Conservation (phyloP, 2,329 filamentous ascomycete species). For the Sporothrix schenckii region DNA sequence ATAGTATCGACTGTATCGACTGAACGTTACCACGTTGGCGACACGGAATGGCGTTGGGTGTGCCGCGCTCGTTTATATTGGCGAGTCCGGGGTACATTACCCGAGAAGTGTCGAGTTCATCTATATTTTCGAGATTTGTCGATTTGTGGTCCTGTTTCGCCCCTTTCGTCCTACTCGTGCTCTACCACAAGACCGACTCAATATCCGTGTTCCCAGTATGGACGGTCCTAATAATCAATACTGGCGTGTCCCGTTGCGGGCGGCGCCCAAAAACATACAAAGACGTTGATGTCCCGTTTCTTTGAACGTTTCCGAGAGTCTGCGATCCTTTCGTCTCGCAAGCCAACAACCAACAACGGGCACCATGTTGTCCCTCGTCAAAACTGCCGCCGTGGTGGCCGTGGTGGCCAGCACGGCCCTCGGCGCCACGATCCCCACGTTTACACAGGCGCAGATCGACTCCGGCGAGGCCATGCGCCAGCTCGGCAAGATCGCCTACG, state of each 20-base stretch:
- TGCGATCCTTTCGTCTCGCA: neutral
- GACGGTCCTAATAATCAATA: neutral
- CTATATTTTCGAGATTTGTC: neutral
- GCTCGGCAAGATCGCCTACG: slow-evolving; percentile 38
- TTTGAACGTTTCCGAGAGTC: no score
- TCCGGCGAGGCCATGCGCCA: slow-evolving; percentile 38
- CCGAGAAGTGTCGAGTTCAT: neutral
- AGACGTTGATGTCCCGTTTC: no score
- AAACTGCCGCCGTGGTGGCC: neutral
- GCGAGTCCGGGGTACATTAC: slow-evolving; percentile 26
- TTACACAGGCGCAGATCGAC: slow-evolving; percentile 38
- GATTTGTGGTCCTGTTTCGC: no score
- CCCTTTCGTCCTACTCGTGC: neutral
- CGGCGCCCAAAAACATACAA: no score
- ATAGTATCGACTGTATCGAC: no score
- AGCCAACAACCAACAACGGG: neutral
- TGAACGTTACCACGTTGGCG: no score
- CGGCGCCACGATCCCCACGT: slow-evolving; percentile 33
- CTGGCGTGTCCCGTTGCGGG: neutral
- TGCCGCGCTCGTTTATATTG: neutral
- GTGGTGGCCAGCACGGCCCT: slow-evolving; percentile 18
- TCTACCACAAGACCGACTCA: neutral
- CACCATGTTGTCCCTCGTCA: slow-evolving; percentile 7
- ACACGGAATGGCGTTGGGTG: no score
- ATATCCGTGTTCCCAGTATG: neutral